These are phyloP conservation scores for Hylodesmum podocarpum DNA, from an alignment of 306 rosid species.

Conservation along the genomic window DNA sequence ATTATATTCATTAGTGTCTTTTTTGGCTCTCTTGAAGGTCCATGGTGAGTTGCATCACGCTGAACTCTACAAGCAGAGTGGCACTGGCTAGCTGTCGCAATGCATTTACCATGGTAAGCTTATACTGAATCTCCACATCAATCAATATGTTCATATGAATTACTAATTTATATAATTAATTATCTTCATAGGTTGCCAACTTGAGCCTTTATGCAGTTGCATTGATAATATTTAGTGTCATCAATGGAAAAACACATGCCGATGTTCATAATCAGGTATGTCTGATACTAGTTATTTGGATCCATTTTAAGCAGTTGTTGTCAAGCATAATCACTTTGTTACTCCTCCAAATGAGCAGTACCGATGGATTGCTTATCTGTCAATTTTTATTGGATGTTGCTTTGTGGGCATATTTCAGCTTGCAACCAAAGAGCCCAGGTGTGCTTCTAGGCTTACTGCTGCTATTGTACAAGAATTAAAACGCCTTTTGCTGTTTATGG, in stretches of 20 bases:
- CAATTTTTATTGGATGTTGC: slow-evolving; percentile 90
- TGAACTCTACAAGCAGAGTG: slow-evolving; percentile 88
- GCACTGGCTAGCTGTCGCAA: slow-evolving; percentile 94
- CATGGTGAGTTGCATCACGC: slow-evolving; percentile 89
- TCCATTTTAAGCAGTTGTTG: slow-evolving; percentile 3
- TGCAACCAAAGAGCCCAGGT: slow-evolving; percentile 94
- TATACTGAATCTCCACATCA: slow-evolving; percentile 1
- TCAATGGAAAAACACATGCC: slow-evolving; percentile 42
- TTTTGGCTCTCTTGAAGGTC: slow-evolving; percentile 60
- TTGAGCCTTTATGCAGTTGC: slow-evolving; percentile 84
- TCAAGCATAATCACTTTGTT: slow-evolving; percentile 24
- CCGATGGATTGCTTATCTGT: slow-evolving; percentile 88
- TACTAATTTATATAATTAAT: background rate
- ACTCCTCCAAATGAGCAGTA: slow-evolving; percentile 59
- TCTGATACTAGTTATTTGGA: background rate
- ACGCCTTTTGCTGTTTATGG: background rate
- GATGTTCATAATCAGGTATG: slow-evolving; percentile 76
- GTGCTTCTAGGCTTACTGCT: slow-evolving; percentile 27
- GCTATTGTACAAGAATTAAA: background rate
- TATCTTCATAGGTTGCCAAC: slow-evolving; percentile 74
- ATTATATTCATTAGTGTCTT: background rate
- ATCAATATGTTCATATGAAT: slow-evolving; percentile 8
- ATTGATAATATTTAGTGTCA: slow-evolving; percentile 57
- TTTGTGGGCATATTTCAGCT: slow-evolving; percentile 70
- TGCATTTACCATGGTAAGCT: slow-evolving; percentile 85